A percentile compares a stretch with the other conserved stretches of the same genome.
phyloP scores from a whole-genome alignment of 2,329 filamentous ascomycete species.

The Dactylonectria estremocensis region DNA sequence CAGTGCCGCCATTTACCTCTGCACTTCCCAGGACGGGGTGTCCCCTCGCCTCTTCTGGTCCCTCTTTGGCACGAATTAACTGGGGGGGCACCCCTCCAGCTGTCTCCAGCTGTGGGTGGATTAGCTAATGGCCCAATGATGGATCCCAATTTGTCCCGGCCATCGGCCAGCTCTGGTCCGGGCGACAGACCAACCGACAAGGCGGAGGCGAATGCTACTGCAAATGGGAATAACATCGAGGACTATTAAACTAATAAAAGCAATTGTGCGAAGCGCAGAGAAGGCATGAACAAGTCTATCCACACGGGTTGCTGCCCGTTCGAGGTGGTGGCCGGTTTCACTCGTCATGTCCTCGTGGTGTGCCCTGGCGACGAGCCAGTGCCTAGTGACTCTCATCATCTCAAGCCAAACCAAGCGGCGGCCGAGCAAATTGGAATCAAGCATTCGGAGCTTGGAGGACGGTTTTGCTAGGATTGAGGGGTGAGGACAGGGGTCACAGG shows the following conservation, averaged over 20 bases:
- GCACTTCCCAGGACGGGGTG: slow-evolving; percentile 1
- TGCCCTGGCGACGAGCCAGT: slow-evolving; percentile 15
- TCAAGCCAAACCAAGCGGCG: slow-evolving; percentile 8
- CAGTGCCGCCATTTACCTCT: background rate
- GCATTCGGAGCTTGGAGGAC: slow-evolving; percentile 11
- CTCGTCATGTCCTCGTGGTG: slow-evolving; percentile 14
- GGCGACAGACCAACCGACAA: slow-evolving; percentile 1
- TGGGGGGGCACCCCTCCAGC: slow-evolving; percentile 17
- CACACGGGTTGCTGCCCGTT: background rate
- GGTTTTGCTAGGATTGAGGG: slow-evolving; percentile 4
- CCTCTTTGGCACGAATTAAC: slow-evolving; percentile 12
- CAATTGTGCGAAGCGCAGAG: background rate
- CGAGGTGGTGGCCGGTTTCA: slow-evolving; percentile 13
- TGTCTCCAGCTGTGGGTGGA: slow-evolving; percentile 26
- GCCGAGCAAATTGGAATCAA: slow-evolving; percentile 20
- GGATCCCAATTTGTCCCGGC: slow-evolving; percentile 12
- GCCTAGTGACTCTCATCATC: slow-evolving; percentile 18
- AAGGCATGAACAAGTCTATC: background rate
- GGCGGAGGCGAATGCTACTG: background rate
- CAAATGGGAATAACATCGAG: background rate
- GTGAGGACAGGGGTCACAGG: slow-evolving; percentile 12
- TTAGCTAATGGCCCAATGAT: slow-evolving; percentile 9
- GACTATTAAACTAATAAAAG: background rate
- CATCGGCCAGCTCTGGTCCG: background rate
- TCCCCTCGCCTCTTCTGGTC: background rate